Evolutionary conservation across 441 rosid genomes (phyloP).

Genomic region (Pelargonium citronellum): DNA sequence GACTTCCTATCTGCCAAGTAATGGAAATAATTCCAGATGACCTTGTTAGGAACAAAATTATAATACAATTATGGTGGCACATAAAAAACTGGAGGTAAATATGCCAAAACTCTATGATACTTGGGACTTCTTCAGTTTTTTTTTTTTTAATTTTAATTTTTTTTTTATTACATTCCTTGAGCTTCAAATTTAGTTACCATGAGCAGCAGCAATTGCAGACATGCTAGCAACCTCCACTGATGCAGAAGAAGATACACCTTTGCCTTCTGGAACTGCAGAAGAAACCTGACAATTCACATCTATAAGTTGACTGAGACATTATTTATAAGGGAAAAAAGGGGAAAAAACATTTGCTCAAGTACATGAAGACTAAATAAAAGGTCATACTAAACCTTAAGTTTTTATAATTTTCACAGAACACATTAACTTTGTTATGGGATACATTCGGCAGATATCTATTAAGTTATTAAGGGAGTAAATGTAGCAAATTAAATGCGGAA

Average conservation of each 20-base stretch:
- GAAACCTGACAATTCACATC: conserved; percentile 56
- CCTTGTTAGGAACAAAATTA: too few relatives aligned
- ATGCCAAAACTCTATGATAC: too few relatives aligned
- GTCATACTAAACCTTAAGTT: not conserved
- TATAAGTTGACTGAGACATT: not conserved
- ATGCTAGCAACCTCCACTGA: conserved; percentile 96
- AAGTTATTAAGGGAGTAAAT: not conserved
- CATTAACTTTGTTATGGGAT: not conserved
- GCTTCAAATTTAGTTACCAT: conserved; percentile 45
- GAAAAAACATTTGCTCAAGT: not conserved
- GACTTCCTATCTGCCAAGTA: too few relatives aligned
- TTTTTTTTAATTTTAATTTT: too few relatives aligned
- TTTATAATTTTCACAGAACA: not conserved
- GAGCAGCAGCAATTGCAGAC: conserved; percentile 95
- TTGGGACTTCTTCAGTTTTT: too few relatives aligned
- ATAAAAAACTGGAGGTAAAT: too few relatives aligned
- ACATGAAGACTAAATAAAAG: not conserved
- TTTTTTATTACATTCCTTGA: too few relatives aligned
- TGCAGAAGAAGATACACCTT: conserved; percentile 99
- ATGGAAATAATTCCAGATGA: too few relatives aligned
- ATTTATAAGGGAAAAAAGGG: not conserved
- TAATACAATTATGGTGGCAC: too few relatives aligned
- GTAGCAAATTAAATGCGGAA: not conserved
- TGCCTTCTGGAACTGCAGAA: conserved; percentile 98
- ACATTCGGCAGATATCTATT: not conserved